Evolutionary conservation across 2,329 filamentous ascomycete species (phyloP).

Genomic region (Ramichloridium luteum): DNA sequence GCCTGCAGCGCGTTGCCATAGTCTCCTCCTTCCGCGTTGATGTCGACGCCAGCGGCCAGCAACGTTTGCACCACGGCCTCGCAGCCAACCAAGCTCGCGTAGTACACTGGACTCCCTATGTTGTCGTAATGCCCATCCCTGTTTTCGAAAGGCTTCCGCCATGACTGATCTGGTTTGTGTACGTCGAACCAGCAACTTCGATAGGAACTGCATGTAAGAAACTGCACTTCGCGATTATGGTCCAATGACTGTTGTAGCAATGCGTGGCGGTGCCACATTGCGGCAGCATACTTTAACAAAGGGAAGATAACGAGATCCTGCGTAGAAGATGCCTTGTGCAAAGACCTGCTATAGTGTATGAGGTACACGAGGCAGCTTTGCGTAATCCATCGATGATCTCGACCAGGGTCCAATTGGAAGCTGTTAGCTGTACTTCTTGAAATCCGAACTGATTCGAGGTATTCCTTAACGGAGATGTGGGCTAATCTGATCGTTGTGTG

Average conservation of each 20-base stretch:
- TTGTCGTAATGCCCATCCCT: not conserved
- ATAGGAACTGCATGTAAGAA: slow-evolving; percentile 1
- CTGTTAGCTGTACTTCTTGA: slow-evolving; percentile 3
- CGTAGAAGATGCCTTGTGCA: slow-evolving; percentile 4
- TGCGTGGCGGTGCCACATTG: slow-evolving; percentile 9
- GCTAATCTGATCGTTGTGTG: slow-evolving; percentile 13
- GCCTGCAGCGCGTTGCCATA: slow-evolving; percentile 17
- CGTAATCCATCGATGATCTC: slow-evolving; percentile 6
- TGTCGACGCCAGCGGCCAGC: slow-evolving; percentile 8
- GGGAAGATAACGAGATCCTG: slow-evolving; percentile 9
- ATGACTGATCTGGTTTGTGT: slow-evolving; percentile 2
- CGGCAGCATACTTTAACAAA: slow-evolving; percentile 10
- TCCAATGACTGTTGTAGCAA: slow-evolving; percentile 5
- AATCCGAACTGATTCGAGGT: slow-evolving; percentile 13
- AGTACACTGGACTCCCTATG: slow-evolving; percentile 6
- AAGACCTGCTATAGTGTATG: slow-evolving; percentile 7
- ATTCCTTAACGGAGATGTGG: slow-evolving; percentile 17
- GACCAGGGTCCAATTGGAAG: slow-evolving; percentile 6
- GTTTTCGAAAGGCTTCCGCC: slow-evolving; percentile 1
- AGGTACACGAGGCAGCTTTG: slow-evolving; percentile 11
- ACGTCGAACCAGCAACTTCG: slow-evolving; percentile 6
- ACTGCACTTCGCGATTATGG: slow-evolving; percentile 1
- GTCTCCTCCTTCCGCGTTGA: slow-evolving; percentile 13
- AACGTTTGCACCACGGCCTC: slow-evolving; percentile 10
- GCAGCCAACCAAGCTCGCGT: slow-evolving; percentile 6